Evolutionary conservation across 352 stramenopile species (phyloP), one percentile per base, ranked within the genome.

Genomic region (Thraustotheca clavata): DNA sequence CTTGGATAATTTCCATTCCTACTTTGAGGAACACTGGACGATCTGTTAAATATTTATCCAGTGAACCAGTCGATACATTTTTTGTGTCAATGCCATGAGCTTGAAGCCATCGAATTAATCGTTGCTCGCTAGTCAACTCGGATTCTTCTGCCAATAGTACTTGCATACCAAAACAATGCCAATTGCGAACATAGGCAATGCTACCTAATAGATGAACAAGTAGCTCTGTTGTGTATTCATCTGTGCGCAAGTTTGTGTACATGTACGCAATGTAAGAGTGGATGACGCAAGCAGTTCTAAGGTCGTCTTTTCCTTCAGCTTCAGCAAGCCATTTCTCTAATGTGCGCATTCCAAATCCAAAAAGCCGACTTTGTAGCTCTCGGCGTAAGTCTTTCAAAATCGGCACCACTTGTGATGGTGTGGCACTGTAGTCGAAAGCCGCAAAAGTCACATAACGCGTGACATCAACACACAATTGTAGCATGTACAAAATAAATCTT

Each of bases 141-240:
- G 75, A 79, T 39, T 85, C 62, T 35, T 77, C 75, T 41, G 83
- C 79, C 0, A 71, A 66, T 4, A 83, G 89, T 3, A 94, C 68
- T 31, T 87, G 87, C 80, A 94, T 90, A 0, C 87, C 87, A 61
- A 96, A 96, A 63, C 87, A 92, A 68, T 96, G 87, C 87, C 87
- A 96, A 65, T 95, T 96, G 24, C 87, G 83, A 27, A 96, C 81
- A 35, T 91, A 95, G 7, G 82, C 83, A 40, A 96, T 77, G 14
- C 84, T 92, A 4, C 86, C 86, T 41, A 95, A 76, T 69, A 95
- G 79, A 22, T 74, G 69, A 0, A 79, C 78, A 12, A 95, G 72
- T 20, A 83, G 80, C 20, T 88, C 71, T 14, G 67, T 32, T 7
- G 83, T 84, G 52, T 93, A 93, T 68, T 92, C 83, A 0, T 77